Evolutionary conservation across 2,329 filamentous ascomycete species (phyloP).

Genomic region (Microdochium trichocladiopsis): DNA sequence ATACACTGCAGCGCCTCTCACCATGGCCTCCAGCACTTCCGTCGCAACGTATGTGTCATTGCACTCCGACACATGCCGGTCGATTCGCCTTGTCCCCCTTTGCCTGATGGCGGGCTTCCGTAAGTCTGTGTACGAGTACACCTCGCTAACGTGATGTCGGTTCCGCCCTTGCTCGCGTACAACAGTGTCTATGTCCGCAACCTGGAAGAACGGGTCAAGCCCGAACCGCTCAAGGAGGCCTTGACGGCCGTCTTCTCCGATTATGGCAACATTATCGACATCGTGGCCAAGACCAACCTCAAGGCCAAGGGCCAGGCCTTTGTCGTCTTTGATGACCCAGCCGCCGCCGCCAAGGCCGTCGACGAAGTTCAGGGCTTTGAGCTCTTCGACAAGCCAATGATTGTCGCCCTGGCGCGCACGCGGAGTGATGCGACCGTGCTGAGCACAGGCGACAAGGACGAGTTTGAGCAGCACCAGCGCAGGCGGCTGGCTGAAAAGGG

Average conservation of each 20-base stretch:
- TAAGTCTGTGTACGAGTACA: not conserved
- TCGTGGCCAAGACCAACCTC: slow-evolving; percentile 82
- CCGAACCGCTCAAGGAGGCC: slow-evolving; percentile 66
- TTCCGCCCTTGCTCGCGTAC: not conserved
- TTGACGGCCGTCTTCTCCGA: slow-evolving; percentile 77
- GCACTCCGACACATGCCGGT: slow-evolving; percentile 54
- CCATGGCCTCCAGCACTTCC: slow-evolving; percentile 29
- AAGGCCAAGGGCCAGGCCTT: slow-evolving; percentile 95
- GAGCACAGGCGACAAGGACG: slow-evolving; percentile 65
- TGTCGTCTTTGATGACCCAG: slow-evolving; percentile 78
- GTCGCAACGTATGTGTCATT: slow-evolving; percentile 70
- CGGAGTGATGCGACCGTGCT: slow-evolving; percentile 83
- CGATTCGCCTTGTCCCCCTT: slow-evolving; percentile 1
- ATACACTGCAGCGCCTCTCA: not conserved
- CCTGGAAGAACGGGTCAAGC: slow-evolving; percentile 86
- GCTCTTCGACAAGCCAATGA: slow-evolving; percentile 86
- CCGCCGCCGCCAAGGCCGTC: slow-evolving; percentile 73
- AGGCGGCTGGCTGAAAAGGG: slow-evolving; percentile 84
- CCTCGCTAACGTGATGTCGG: not conserved
- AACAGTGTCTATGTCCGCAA: slow-evolving; percentile 67
- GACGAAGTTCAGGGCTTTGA: slow-evolving; percentile 91
- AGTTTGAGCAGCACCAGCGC: slow-evolving; percentile 81
- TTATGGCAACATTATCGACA: slow-evolving; percentile 78
- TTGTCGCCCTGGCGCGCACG: slow-evolving; percentile 72
- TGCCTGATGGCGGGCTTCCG: not conserved